A percentile compares a stretch with the other conserved stretches of the same genome.
phyloP scores from a whole-genome alignment of 129 eudicot genomes.

The Solidago caesia region DNA sequence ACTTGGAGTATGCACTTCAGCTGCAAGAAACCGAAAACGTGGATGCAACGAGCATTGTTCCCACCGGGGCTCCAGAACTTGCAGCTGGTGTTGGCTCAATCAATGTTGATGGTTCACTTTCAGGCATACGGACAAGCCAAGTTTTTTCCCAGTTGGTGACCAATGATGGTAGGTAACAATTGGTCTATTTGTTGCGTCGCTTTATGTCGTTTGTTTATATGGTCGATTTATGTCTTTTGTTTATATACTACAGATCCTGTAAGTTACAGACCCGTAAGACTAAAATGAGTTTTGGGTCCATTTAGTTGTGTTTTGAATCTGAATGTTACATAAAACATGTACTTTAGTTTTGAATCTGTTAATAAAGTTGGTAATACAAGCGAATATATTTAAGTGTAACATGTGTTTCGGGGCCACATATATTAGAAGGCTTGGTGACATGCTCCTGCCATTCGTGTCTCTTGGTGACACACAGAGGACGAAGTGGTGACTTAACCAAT shows the following conservation, averaged over 20 bases:
- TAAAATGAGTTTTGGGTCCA: too few relatives aligned
- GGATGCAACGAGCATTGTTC: conserved; percentile 10
- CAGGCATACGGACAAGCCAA: conserved; percentile 47
- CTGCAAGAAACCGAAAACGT: conserved; percentile 50
- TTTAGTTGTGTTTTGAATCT: too few relatives aligned
- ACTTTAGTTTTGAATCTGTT: too few relatives aligned
- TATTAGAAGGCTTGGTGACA: too few relatives aligned
- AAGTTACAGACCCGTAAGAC: neutral
- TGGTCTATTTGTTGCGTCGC: neutral
- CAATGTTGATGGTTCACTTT: conserved; percentile 37
- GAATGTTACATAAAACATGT: too few relatives aligned
- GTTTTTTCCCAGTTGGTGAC: conserved; percentile 52
- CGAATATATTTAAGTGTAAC: too few relatives aligned
- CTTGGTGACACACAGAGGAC: too few relatives aligned
- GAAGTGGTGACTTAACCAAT: too few relatives aligned
- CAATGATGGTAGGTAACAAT: conserved; percentile 14
- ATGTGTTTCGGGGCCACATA: too few relatives aligned
- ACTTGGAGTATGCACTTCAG: conserved; percentile 74
- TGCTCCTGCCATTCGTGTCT: too few relatives aligned
- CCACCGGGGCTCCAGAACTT: conserved; percentile 21
- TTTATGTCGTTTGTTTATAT: neutral
- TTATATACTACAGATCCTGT: neutral
- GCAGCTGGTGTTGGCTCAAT: conserved; percentile 27
- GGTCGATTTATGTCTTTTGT: neutral
- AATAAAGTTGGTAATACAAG: too few relatives aligned